Base-by-base conservation (phyloP, 352 stramenopile genomes). In the Phytophthora palmivora region DNA sequence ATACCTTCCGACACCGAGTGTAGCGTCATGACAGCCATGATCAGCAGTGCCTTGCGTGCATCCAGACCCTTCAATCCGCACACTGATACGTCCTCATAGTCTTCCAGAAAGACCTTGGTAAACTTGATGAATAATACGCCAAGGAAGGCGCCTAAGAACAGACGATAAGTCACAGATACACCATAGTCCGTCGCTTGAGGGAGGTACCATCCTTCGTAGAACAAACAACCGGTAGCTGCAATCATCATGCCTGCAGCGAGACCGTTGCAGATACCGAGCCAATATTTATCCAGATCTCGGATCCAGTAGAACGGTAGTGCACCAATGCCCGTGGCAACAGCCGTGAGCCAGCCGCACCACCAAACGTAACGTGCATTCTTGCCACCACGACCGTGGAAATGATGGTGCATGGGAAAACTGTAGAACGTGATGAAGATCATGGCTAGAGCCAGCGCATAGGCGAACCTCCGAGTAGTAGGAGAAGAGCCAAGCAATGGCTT, bases 21-120 rank as follows among this genome's bases (percentile, higher is more conserved):
- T 47, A 99, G 77, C 19, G 96, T 99, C 97, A 99, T 99, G 24
- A 99, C 97, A 19, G 98, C 97, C 76, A 99, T 97, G 67, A 99
- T 98, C 16, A 99, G 72, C 34, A 99, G 70, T 36, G 97, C 88
- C 64, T 96, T 97, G 54, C 88, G 87, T 15, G 92, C 92, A 72
- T 98, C 88, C 28, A 97, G 63, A 39, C 80, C 76, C 21, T 88
- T 76, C 7, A 92, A 51, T 15, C 82, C 79, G 45, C 84, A 91
- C 53, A 98, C 76, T 54, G 97, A 96, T 30, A 98, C 81, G 63
- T 98, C 92, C 49, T 99, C 97, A 64, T 98, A 95, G 58, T 97
- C 84, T 62, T 98, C 93, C 22, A 99, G 68, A 53, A 98, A 94
- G 32, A 90, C 70, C 62, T 98, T 98, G 11, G 96, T 99, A 34